phyloP scores from a whole-genome alignment of 1,139 yeast genomes.

The Hanseniaspora uvarum region DNA sequence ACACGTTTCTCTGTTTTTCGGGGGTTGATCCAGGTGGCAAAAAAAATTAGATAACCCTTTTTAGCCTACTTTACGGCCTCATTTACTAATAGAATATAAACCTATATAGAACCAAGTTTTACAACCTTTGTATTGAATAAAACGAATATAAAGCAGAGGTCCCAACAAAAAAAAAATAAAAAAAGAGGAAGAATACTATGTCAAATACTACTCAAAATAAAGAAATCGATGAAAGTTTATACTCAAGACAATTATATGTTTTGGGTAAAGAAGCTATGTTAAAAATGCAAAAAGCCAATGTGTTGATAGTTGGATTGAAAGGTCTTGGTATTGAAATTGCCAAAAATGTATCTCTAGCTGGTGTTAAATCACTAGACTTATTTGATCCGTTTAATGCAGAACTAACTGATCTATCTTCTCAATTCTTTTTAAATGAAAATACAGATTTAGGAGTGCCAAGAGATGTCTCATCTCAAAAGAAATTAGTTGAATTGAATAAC shows the following conservation, averaged over 20 bases:
- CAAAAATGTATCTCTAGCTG: slow-evolving; percentile 91
- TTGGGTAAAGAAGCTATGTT: slow-evolving; percentile 96
- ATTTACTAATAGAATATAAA: no score
- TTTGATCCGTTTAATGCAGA: slow-evolving; percentile 69
- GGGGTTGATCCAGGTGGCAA: no score
- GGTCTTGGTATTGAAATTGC: slow-evolving; percentile 96
- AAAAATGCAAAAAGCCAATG: slow-evolving; percentile 87
- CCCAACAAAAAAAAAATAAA: no score
- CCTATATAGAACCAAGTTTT: no score
- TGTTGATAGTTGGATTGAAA: slow-evolving; percentile 72
- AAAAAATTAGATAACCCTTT: neutral
- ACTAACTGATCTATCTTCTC: slow-evolving; percentile 71
- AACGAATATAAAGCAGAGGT: neutral
- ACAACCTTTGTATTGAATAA: neutral
- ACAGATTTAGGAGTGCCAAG: slow-evolving; percentile 67
- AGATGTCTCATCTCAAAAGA: slow-evolving; percentile 56
- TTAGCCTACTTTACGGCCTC: no score
- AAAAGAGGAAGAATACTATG: neutral
- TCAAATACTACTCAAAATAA: slow-evolving; percentile 19
- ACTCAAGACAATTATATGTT: slow-evolving; percentile 91
- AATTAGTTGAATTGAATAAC: slow-evolving; percentile 69
- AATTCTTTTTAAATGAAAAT: slow-evolving; percentile 60
- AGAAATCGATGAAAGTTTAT: slow-evolving; percentile 81
- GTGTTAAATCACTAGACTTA: slow-evolving; percentile 83
- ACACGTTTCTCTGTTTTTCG: no score